Base-by-base conservation (phyloP, 2,329 filamentous ascomycete species). In the Magnaporthiopsis rhizophila region DNA sequence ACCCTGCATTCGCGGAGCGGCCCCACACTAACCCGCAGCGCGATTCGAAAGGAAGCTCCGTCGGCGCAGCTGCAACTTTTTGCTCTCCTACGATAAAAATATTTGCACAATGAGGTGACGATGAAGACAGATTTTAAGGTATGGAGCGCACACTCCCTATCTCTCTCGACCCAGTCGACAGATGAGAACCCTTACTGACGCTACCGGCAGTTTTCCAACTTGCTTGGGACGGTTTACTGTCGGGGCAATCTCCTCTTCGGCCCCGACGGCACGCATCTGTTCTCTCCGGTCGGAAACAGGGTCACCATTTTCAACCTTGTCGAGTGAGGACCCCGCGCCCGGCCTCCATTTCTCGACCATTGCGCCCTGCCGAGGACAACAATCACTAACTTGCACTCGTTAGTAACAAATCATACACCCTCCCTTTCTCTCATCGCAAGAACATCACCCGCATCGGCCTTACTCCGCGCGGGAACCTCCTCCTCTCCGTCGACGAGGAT, bases 71-170 rank as follows among this genome's bases (percentile, higher is more conserved):
- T 58, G 59, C 58, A 38, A 59, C 53, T 30, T 57, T 62, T 62
- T 58, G 53, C 53, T 56, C 56, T 38, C 13, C 28, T 7, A 2
- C 36, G 12, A 58, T 26, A 45, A 59, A 38, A 18, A 18, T 59
- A 28, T 24, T 12, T 45, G 21, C 50, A 45, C 71, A 72, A 71
- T 69, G 69, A 73, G 73, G 72, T 77, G 75, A 87, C 78, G 76
- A 99, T 99, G 95, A 99, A 98, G 90, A 98, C 93, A 70, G 94
- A 98, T 79, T 99, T 98, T 78, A 96, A 95, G 87, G 94, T 96
- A 79, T 68, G 77, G 65, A 66, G 38, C 18, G 6, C n/a, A 28
- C 32, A 32, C 30, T 36, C 24, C 30, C 36, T 56, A 53, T 45
- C 21, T 50, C 24, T 34, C 57, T 34, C 18, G 18, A 53, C 3